These are phyloP conservation scores for Cladorrhinum sp. DNA, from an alignment of 2,329 filamentous ascomycete species.

Conservation along the genomic window DNA sequence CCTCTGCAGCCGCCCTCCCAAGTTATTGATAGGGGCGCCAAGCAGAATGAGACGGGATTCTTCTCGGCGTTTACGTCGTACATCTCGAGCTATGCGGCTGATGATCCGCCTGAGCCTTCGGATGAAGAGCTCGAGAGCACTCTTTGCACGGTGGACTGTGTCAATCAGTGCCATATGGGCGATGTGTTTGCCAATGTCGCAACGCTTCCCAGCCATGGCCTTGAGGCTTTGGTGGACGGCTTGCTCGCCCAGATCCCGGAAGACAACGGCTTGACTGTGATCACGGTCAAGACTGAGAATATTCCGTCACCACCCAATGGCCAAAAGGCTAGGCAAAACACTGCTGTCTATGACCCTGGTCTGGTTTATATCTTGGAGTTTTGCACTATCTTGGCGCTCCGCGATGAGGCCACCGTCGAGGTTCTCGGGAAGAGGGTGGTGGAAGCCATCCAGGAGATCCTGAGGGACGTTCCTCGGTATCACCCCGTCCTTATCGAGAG, in stretches of 20 bases:
- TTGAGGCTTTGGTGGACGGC: conserved; percentile 59
- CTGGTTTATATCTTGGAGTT: conserved; percentile 90
- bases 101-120: conserved; percentile 95
- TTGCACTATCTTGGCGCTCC: conserved; percentile 75
- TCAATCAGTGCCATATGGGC: conserved; percentile 82
- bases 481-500: conserved; percentile 83
- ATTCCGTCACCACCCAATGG: conserved; percentile 59
- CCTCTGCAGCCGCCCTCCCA: conserved; percentile 89
- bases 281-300: conserved; percentile 84
- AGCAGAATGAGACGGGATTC: conserved; percentile 75
- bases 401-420: conserved; percentile 69
- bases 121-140: conserved; percentile 97
- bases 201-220: conserved; percentile 37
- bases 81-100: conserved; percentile 96
- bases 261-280: conserved; percentile 71
- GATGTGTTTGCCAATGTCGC: conserved; percentile 79
- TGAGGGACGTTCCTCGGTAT: conserved; percentile 74
- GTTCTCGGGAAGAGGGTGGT: conserved; percentile 75
- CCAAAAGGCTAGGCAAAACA: conserved; percentile 50
- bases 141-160: conserved; percentile 87
- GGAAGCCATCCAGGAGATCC: conserved; percentile 73
- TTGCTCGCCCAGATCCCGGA: conserved; percentile 85
- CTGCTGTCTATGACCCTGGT: conserved; percentile 75
- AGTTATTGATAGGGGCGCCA: conserved; percentile 82
- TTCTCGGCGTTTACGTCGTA: conserved; percentile 95